These are phyloP conservation scores for Trichoderma reesei DNA, from an alignment of 495 filamentous ascomycete genomes.

Conservation along the genomic window DNA sequence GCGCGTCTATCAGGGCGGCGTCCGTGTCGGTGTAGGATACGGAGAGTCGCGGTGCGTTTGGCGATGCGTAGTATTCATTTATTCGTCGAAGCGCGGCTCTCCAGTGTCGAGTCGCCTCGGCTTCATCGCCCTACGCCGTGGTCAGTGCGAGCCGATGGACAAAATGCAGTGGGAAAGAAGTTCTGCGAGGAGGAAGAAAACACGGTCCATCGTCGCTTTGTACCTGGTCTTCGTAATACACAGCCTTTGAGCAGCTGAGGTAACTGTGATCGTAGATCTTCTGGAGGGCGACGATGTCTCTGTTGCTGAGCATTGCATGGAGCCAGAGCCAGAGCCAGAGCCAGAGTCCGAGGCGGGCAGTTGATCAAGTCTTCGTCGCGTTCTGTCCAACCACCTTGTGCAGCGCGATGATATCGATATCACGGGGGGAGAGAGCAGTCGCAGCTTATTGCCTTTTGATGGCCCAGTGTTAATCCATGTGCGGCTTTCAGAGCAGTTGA, in stretches of 20 bases:
- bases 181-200: too few species aligned
- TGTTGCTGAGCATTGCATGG: conserved; percentile 67
- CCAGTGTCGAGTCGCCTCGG: conserved; percentile 88
- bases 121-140: conserved; percentile 67
- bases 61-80: conserved; percentile 74
- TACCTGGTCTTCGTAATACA: conserved; percentile 91
- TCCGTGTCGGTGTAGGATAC: conserved; percentile 77
- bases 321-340: too few species aligned
- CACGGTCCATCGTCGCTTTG: conserved; percentile 8
- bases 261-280: conserved; percentile 98
- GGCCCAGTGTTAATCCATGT: background rate
- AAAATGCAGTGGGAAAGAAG: background rate
- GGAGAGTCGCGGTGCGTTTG: conserved; percentile 52
- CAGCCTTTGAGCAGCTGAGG: conserved; percentile 84
- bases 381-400: too few species aligned
- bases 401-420: background rate
- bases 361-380: background rate
- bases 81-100: conserved; percentile 84
- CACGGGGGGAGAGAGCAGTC: background rate
- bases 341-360: background rate
- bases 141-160: background rate
- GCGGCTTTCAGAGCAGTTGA: too few species aligned
- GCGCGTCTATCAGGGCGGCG: conserved; percentile 66
- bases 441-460: background rate
- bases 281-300: conserved; percentile 69